Base-by-base conservation (phyloP, 495 filamentous ascomycete genomes). In the Lentithecium fluviatile region DNA sequence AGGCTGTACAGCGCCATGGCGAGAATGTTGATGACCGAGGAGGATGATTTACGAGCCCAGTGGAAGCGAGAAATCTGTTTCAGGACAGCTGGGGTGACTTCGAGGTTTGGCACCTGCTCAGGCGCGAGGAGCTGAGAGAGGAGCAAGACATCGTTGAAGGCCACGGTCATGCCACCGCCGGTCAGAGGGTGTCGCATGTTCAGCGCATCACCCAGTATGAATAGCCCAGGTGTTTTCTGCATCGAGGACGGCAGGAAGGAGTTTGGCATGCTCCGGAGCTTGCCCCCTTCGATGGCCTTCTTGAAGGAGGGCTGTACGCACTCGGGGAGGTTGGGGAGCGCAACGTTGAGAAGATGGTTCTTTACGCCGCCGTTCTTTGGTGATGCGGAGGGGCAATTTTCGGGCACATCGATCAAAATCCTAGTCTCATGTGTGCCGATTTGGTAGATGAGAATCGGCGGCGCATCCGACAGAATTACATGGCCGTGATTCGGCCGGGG, bases 151-250 rank as follows among this genome's bases (percentile, higher is more conserved):
- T 97, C 92, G 69, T 89, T 91, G 69, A 97, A 85, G 2, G 89
- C 92, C 0, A 97, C 92, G 0, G 92, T 96, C 92, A 97, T 97
- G 63, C 92, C 92, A 65, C 92, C 92, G 52, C 92, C 92, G 0
- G 92, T 97, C 12, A 97, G 77, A 0, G 92, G 92, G 76, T 97
- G 92, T 4, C 92, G 88, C 92, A 97, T 97, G 75, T 97, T 97
- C 77, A 93, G 85, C 7, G 92, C 92, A 74, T 97, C 92, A 56
- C 92, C 92, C 19, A 96, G 76, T 26, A 98, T 75, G 36, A 95
- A 77, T 61, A 97, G 76, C 11, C 94, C 94, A 0, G 85, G 82
- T 2, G 85, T 82, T 45, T 79, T 82, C 62, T 85, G 83, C 45
- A 87, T 85, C 10, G 84, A 79, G 0, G 93, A 82, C 15, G 94